Evolutionary conservation across 164 flowering plant species (phyloP).

Genomic region (Saururus chinensis): DNA sequence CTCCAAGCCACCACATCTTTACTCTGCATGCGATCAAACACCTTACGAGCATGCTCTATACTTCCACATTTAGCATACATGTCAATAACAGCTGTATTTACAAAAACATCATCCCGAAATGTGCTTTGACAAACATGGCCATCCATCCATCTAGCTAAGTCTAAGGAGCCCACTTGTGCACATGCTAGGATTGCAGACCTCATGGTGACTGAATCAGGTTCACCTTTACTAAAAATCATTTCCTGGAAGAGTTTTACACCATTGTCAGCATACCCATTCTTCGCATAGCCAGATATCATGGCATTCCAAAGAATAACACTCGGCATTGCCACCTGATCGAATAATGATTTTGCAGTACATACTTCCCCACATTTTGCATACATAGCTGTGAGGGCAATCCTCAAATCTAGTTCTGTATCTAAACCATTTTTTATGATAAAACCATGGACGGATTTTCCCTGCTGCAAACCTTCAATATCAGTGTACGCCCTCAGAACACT

Average conservation of each 20-base stretch:
- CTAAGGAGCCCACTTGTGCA: conserved; percentile 24
- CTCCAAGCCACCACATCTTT: conserved; percentile 32
- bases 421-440: conserved; percentile 20
- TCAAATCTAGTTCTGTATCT: conserved; percentile 19
- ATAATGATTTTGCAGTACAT: conserved; percentile 14
- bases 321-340: conserved; percentile 17
- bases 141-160: conserved; percentile 25
- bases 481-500: conserved; percentile 24
- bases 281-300: conserved; percentile 31
- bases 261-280: conserved; percentile 23
- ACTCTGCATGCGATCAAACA: conserved; percentile 16
- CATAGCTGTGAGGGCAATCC: conserved; percentile 23
- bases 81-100: conserved; percentile 32
- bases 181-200: conserved; percentile 21
- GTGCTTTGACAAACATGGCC: conserved; percentile 11
- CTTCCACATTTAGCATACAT: conserved; percentile 40
- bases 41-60: conserved; percentile 12
- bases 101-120: conserved; percentile 17
- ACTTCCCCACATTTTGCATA: conserved; percentile 29
- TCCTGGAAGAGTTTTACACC: conserved; percentile 18
- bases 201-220: conserved; percentile 23
- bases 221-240: conserved; percentile 11
- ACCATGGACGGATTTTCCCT: conserved; percentile 18
- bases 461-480: conserved; percentile 22
- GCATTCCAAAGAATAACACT: conserved; percentile 23